These are phyloP conservation scores for Scorias spongiosa DNA, from an alignment of 2,329 filamentous ascomycete species.

Conservation along the genomic window DNA sequence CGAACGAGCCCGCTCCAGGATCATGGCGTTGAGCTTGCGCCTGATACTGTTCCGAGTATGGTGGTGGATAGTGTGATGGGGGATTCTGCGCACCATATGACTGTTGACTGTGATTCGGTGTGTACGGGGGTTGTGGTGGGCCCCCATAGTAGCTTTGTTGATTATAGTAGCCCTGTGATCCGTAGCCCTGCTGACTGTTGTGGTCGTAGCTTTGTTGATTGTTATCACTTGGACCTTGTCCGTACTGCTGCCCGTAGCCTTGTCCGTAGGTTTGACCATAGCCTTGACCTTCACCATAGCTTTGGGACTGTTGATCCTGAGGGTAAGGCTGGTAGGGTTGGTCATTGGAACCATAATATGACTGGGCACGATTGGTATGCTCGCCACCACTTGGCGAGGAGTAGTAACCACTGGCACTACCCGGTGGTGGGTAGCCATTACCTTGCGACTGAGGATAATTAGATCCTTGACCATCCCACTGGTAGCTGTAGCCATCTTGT, in stretches of 20 bases:
- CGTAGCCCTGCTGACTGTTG: slow-evolving; percentile 1
- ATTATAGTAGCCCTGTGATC: background rate
- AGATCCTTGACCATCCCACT: background rate
- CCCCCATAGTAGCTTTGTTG: background rate
- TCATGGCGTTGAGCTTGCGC: slow-evolving; percentile 1
- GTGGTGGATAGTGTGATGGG: background rate
- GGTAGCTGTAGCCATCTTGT: background rate
- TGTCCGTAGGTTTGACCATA: background rate
- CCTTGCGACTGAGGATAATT: slow-evolving; percentile 5
- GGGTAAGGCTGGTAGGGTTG: slow-evolving; percentile 15
- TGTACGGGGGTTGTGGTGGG: background rate
- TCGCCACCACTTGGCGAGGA: slow-evolving; percentile 3
- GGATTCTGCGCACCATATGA: slow-evolving; percentile 1
- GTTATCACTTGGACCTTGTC: slow-evolving; percentile 2
- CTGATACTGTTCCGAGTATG: slow-evolving; percentile 1
- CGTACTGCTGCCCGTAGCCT: slow-evolving; percentile 2
- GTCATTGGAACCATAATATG: slow-evolving; percentile 15
- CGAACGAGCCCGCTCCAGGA: slow-evolving; percentile 6
- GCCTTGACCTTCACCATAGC: background rate
- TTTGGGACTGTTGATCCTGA: slow-evolving; percentile 4
- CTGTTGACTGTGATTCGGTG: background rate
- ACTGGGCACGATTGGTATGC: slow-evolving; percentile 8
- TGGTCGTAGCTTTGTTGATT: slow-evolving; percentile 5
- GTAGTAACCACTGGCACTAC: background rate
- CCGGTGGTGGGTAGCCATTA: slow-evolving; percentile 5